Conservation (phyloP, 148 eudicot species). For the Heliosperma pusillum region DNA sequence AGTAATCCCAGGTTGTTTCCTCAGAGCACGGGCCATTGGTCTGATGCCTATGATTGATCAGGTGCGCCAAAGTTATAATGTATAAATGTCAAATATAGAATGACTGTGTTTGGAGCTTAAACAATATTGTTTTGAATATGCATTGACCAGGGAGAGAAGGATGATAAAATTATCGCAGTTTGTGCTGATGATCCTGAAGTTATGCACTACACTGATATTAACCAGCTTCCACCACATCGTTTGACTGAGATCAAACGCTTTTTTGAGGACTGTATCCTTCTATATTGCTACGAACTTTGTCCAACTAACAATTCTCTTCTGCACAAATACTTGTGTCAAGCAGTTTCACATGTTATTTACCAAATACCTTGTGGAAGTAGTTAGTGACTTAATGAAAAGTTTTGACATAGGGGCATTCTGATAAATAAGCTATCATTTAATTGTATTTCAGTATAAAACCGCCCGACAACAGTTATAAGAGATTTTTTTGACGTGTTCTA, state of each 20-base stretch:
- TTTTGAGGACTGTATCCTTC: conserved; percentile 85
- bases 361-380: background rate
- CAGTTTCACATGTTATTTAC: no score
- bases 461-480: background rate
- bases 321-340: no score
- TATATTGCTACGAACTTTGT: background rate
- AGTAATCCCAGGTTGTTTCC: conserved; percentile 80
- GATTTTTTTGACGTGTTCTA: background rate
- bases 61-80: conserved; percentile 30
- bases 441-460: no score
- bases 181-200: conserved; percentile 92
- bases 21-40: conserved; percentile 78
- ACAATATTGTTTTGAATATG: background rate
- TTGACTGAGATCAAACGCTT: conserved; percentile 76
- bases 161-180: conserved; percentile 86
- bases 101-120: background rate
- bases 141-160: conserved; percentile 65
- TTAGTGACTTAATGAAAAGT: no score
- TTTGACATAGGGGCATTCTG: no score
- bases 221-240: conserved; percentile 77
- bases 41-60: conserved; percentile 98
- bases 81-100: background rate
- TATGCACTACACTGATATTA: conserved; percentile 65
- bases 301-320: background rate
- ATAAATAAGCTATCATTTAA: no score